Base-by-base conservation (phyloP, 169 alveolate species). In the Theileria orientalis region DNA sequence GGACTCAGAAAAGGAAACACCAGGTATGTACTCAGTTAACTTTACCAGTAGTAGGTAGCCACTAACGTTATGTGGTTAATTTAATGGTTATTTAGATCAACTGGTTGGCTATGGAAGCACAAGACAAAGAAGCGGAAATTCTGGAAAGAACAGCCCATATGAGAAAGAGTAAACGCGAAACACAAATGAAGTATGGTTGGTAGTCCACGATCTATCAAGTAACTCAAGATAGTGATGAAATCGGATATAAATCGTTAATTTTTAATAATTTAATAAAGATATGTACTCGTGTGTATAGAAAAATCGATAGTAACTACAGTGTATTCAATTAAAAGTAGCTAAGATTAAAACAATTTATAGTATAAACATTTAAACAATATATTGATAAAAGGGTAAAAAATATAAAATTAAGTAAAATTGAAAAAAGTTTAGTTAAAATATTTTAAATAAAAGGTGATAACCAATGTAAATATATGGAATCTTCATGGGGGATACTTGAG, bases 171-270 rank as follows among this genome's bases (percentile, higher is more conserved):
- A 90, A 91, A 44, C 79, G 89, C 51, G 90, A 91, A 52, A 83
- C 95, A 7, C 86, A 74, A 35, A 91, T 90, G 89, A 91, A 91
- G 57, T 91, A 91, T 56, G 95, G 95, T n/a, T 90, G 95, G 95
- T 87, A 73, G 51, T 63, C 3, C 3, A 2, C 69, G 11, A 40
- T 33, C 64, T 42, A 63, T 23, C 14, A 16, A n/a, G 25, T n/a
- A 68, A 63, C 14, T 63, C 3, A 27, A 63, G 16, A 9, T 27
- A 5, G 21, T n/a, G 3, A 6, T 47, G 21, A 47, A 6, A 21
- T 30, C 21, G 33, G n/a, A 3, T 57, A 16, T 30, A 16, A 57
- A 57, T 30, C 2, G n/a, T 5, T 2, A 16, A 16, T 57, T 30
- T 21, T 16, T 57, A 29, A 29, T 8, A 57, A 21, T 57, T 29